These are phyloP conservation scores for Fraxinus angustifolia DNA, from an alignment of 305 asterid genomes.

Conservation along the genomic window DNA sequence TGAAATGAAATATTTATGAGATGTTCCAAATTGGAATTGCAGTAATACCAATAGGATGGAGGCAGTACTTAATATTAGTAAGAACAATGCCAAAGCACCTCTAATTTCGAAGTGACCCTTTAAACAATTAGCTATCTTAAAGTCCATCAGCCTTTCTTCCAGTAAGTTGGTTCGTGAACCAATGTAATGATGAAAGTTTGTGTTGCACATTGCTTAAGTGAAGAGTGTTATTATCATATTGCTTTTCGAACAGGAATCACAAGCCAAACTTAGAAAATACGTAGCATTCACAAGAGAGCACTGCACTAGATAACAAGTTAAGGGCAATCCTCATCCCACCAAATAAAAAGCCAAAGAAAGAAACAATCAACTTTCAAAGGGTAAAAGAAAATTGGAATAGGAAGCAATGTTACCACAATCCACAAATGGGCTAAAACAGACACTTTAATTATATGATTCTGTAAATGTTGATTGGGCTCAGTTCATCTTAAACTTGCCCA, in stretches of 20 bases:
- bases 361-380: neutral
- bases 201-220: neutral
- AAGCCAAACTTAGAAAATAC: neutral
- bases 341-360: neutral
- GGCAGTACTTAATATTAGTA: neutral
- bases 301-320: neutral
- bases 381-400: neutral
- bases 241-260: neutral
- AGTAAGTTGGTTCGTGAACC: neutral
- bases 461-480: neutral
- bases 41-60: neutral
- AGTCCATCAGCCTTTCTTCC: neutral
- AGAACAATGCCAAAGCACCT: neutral
- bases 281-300: neutral
- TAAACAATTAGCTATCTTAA: neutral
- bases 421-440: neutral
- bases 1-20: neutral
- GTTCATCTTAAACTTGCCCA: neutral
- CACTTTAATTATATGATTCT: neutral
- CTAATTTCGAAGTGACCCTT: neutral
- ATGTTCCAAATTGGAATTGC: neutral
- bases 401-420: neutral
- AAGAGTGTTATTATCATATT: neutral
- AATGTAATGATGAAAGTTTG: neutral
- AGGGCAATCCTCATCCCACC: neutral